Base-by-base conservation (phyloP, 805 yeast species). In the Candida odintsovae region DNA sequence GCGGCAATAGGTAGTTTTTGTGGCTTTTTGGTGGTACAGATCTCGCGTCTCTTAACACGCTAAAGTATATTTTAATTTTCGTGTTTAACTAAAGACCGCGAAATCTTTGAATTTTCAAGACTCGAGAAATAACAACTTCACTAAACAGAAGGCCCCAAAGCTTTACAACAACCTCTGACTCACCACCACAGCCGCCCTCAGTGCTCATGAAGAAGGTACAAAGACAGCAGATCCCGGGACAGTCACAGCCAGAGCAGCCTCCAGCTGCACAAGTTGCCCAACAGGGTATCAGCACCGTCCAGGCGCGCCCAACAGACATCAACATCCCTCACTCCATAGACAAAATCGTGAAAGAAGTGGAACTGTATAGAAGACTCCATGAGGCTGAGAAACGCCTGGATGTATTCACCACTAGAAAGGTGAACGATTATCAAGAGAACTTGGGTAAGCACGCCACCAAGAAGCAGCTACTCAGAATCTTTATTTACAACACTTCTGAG, bases 321-420 rank as follows among this genome's bases (percentile, higher is more conserved):
- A 69, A 74, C 42, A 69, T 81, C 40, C 77, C 82, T 2, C 66
- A 66, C 11, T 64, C 71, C 36, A 61, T 80, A 23, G 70, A 68
- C 46, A 60, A 64, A 7, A 56, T 73, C 19, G 64, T 86, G 8
- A 89, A 92, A 7, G 87, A 88, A 57, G 81, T 88, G n/a, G 79
- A 75, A 18, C 69, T 81, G 47, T 87, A 86, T 65, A 78, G 84
- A 57, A 75, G 80, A 45, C 71, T 92, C 40, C 76, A 77, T 52
- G 89, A 85, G 9, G 88, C 90, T n/a, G 99, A 94, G 64, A 77
- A 80, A 50, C 76, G 80, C 51, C 67, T 92, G 40, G 98, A 94
- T 64, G 77, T 92, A 47, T 75, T 86, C 53, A 80, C 88, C 35
- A 81, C 90, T 40, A 79, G 95, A 49, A 92, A 92, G 63, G 77